Evolutionary conservation across 2,329 filamentous ascomycete species (phyloP).

Genomic region (Sclerotinia minor): DNA sequence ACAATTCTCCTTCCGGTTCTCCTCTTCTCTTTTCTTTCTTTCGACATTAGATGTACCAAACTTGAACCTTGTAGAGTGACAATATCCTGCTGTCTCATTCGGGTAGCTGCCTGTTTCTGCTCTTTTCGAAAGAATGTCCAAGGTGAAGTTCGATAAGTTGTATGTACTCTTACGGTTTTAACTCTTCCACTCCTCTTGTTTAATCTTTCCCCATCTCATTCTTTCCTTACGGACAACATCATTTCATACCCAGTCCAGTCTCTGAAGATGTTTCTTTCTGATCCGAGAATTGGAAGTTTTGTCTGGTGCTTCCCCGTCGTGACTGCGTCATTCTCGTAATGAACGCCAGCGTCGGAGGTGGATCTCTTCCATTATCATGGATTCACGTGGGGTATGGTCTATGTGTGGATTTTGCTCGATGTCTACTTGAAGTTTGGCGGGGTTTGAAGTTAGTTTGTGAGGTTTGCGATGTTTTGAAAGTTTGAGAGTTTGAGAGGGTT

Average conservation of each 20-base stretch:
- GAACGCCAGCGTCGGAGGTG: neutral
- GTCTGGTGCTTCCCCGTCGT: no score
- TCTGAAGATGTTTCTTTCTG: constrained; percentile 68
- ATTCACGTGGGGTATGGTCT: neutral
- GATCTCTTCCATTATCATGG: neutral
- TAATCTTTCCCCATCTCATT: neutral
- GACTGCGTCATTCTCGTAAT: neutral
- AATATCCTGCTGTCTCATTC: no score
- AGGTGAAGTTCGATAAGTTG: constrained; percentile 44
- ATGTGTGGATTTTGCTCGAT: neutral
- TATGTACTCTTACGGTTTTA: neutral
- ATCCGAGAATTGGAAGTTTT: no score
- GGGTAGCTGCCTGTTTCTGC: neutral
- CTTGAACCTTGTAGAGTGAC: no score
- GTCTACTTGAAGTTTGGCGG: neutral
- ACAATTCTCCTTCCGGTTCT: no score
- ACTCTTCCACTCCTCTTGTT: neutral
- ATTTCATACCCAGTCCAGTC: neutral
- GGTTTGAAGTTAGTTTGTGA: neutral
- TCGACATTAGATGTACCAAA: no score
- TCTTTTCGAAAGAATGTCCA: constrained; percentile 28
- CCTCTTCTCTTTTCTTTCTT: no score
- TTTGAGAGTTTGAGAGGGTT: neutral
- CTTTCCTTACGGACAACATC: neutral
- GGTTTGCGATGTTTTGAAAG: no score